A percentile compares a stretch with the other conserved stretches of the same genome.
phyloP scores from a whole-genome alignment of 2,329 filamentous ascomycete species.

The Paracoccidioides lutzii region DNA sequence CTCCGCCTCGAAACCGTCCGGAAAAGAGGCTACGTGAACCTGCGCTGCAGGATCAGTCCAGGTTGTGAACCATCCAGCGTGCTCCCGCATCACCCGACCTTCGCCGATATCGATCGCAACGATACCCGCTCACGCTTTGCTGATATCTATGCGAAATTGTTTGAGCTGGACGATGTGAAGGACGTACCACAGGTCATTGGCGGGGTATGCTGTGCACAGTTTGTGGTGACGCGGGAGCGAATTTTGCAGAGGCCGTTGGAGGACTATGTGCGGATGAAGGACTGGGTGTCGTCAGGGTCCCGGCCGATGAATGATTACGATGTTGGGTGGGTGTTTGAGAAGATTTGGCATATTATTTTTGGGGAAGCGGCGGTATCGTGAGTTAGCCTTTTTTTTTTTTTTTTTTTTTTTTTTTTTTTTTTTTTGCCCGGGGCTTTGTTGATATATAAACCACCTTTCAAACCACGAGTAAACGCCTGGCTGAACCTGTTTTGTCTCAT shows the following conservation, averaged over 20 bases:
- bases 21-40: constrained; percentile 45
- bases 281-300: constrained; percentile 43
- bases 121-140: constrained; percentile 16
- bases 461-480: not conserved
- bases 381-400: constrained; percentile 10
- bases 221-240: constrained; percentile 45
- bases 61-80: constrained; percentile 32
- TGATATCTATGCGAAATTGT: constrained; percentile 13
- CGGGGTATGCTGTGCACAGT: constrained; percentile 53
- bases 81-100: constrained; percentile 20
- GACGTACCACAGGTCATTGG: constrained; percentile 26
- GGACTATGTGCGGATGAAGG: constrained; percentile 44
- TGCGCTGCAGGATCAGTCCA: constrained; percentile 47
- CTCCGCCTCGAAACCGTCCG: constrained; percentile 40
- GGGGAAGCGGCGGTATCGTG: constrained; percentile 30
- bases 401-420: not conserved
- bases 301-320: constrained; percentile 38
- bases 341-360: constrained; percentile 51
- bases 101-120: constrained; percentile 12
- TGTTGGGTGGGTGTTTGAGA: constrained; percentile 51
- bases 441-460: not conserved
- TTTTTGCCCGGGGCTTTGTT: not conserved
- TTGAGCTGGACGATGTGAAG: constrained; percentile 18
- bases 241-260: constrained; percentile 37
- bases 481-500: not conserved